These are phyloP conservation scores for Metschnikowia shivogae DNA, from an alignment of 805 yeast genomes.

Conservation along the genomic window DNA sequence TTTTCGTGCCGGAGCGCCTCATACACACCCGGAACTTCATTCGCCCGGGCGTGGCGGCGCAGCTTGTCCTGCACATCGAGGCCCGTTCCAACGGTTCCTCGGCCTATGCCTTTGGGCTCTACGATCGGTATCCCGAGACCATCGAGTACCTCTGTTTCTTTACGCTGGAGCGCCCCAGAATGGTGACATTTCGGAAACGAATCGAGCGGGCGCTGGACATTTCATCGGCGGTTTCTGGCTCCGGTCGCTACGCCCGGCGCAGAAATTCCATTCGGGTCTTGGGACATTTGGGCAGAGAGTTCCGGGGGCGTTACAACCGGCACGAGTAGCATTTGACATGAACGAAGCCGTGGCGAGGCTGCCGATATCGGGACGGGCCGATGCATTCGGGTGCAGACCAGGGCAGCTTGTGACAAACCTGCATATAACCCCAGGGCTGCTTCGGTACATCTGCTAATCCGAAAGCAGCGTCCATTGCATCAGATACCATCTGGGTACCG, in stretches of 20 bases:
- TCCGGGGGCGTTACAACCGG: not conserved
- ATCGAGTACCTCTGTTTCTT: conserved; percentile 27
- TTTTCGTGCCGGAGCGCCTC: conserved; percentile 30
- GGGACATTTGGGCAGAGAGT: conserved; percentile 7
- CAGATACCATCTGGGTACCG: no score
- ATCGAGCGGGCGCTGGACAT: conserved; percentile 19
- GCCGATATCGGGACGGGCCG: no score
- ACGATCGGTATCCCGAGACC: conserved; percentile 33
- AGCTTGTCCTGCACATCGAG: conserved; percentile 18
- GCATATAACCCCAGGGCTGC: no score
- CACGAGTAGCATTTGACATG: not conserved
- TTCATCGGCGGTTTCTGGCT: conserved; percentile 10
- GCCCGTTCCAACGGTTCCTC: conserved; percentile 16
- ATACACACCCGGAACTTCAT: conserved; percentile 23
- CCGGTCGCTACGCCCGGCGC: conserved; percentile 21
- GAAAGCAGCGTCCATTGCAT: no score
- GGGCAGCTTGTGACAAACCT: no score
- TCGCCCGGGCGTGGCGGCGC: conserved; percentile 16
- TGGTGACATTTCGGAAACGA: conserved; percentile 20
- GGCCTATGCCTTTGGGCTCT: conserved; percentile 23
- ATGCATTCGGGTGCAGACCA: no score
- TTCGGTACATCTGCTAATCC: no score
- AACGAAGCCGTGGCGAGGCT: no score
- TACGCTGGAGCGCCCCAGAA: conserved; percentile 18
- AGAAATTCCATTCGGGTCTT: conserved; percentile 24